phyloP scores from a whole-genome alignment of 352 stramenopile genomes.

The Aphanomyces astaci region DNA sequence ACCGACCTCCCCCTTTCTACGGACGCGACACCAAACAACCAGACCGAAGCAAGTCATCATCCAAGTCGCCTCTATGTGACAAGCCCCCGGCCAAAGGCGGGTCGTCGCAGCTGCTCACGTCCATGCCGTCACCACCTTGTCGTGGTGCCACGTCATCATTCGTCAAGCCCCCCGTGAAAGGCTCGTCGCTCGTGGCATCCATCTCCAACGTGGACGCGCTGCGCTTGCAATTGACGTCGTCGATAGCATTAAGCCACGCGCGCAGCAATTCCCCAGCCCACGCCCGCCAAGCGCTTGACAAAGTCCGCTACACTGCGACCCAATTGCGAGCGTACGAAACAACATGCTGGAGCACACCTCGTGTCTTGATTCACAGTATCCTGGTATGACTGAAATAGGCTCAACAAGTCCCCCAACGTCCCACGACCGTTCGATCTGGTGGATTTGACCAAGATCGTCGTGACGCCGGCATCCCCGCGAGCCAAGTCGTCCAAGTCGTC shows the following conservation, averaged over 20 bases:
- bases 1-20: background rate
- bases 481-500: conserved; percentile 15
- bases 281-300: conserved; percentile 29
- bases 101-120: background rate
- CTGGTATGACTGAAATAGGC: conserved; percentile 53
- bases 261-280: conserved; percentile 5
- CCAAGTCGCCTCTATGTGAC: background rate
- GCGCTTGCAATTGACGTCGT: conserved; percentile 20
- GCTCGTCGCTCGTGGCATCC: background rate
- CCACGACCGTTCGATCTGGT: background rate
- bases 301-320: conserved; percentile 44
- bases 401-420: conserved; percentile 15
- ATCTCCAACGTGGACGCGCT: conserved; percentile 13
- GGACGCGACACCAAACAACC: too few relatives aligned
- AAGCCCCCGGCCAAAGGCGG: background rate
- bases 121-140: background rate
- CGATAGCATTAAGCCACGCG: conserved; percentile 21
- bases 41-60: background rate
- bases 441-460: background rate
- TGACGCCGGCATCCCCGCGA: background rate
- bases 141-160: background rate
- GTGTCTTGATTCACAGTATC: conserved; percentile 63
- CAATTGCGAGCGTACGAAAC: conserved; percentile 51
- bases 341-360: too few relatives aligned
- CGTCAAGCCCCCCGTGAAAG: conserved; percentile 1